Evolutionary conservation across 148 eudicot genomes (phyloP), one percentile per base, ranked within the genome.

Genomic region (Cornus kousa): DNA sequence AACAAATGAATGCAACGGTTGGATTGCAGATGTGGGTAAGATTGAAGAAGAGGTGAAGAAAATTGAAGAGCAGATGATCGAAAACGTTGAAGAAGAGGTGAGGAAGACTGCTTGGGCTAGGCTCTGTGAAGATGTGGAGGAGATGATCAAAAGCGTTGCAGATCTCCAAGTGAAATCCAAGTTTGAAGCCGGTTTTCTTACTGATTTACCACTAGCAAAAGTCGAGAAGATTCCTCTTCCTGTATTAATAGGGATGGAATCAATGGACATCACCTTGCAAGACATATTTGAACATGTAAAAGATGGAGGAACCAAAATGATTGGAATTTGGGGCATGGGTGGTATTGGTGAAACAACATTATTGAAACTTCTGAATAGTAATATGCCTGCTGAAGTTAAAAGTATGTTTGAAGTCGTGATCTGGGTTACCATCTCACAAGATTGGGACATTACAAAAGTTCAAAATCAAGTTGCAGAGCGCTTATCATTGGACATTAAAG

Each of bases 11-110:
- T 68, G 71, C 7, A n/a, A 12, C 1, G 39, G 4, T 6, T 68
- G 71, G 71, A 68, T 16, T 28, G 17, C 33, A 31, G 19, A 16
- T 20, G 46, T 68, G 46, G 71, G 7, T 8, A n/a, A 68, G 43
- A 31, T 33, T 20, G 43, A 16, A 33, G 76, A 70, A 11, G 78
- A 81, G 24, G 73, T 81, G 22, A 77, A 83, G 81, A 35, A 35
- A 35, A 35, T 35, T 35, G 37, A 35, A n/a, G n/a, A n/a, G n/a
- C n/a, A n/a, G n/a, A n/a, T n/a, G n/a, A n/a, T n/a, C n/a, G n/a
- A n/a, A n/a, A n/a, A n/a, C n/a, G n/a, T n/a, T n/a, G n/a, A n/a
- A 35, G 37, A 35, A 35, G 37, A 35, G 37, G 37, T 35, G 37
- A 35, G 1, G 37, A 35, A 35, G 37, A 35, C n/a, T n/a, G n/a